A percentile compares a stretch with the other conserved stretches of the same genome.
phyloP scores from a whole-genome alignment of 805 yeast genomes.

The Lipomyces spencermartinsiae region DNA sequence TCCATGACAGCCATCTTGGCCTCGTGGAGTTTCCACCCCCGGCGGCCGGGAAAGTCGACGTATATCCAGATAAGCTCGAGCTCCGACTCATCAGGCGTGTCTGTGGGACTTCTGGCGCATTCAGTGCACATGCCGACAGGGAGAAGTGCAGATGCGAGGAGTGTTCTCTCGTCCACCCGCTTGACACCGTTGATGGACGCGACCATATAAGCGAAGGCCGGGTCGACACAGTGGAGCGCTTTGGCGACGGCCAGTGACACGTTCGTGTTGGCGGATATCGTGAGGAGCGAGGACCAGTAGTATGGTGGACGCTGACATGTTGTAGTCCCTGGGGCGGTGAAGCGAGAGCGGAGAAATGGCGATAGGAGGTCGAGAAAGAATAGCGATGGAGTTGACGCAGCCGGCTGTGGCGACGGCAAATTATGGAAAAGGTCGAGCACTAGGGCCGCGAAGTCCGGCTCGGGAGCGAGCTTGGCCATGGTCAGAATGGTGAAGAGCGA shows the following conservation, averaged over 20 bases:
- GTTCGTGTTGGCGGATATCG: neutral
- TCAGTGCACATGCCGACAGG: constrained; percentile 4
- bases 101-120: neutral
- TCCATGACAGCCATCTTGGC: constrained; percentile 19
- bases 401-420: constrained; percentile 4
- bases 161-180: constrained; percentile 2
- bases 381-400: constrained; percentile 2
- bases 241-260: neutral
- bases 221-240: neutral
- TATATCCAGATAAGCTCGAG: constrained; percentile 19
- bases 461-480: constrained; percentile 7
- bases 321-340: constrained; percentile 5
- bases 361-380: constrained; percentile 17
- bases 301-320: constrained; percentile 6
- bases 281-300: constrained; percentile 10
- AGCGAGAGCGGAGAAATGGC: constrained; percentile 17
- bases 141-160: neutral
- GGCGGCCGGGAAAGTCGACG: constrained; percentile 17
- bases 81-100: constrained; percentile 3
- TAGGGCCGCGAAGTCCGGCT: constrained; percentile 15
- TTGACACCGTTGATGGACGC: constrained; percentile 10
- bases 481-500: neutral
- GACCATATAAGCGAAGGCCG: neutral
- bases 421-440: constrained; percentile 6
- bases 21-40: constrained; percentile 29